Evolutionary conservation across 2,329 filamentous ascomycete genomes (phyloP).

Genomic region (Trichophyton simii): DNA sequence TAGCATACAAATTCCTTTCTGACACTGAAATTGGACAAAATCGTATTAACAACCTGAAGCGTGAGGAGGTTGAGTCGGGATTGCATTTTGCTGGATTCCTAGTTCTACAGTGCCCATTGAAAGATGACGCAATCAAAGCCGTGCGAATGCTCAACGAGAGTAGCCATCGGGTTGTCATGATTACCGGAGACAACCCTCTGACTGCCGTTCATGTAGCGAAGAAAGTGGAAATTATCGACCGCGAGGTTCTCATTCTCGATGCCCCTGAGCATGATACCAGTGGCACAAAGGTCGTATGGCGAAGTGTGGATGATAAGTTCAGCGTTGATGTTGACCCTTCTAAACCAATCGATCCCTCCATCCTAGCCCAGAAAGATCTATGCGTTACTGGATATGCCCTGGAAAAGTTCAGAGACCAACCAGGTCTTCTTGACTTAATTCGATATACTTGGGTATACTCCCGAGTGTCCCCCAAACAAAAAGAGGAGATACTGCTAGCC

Average conservation of each 20-base stretch:
- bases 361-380: slow-evolving; percentile 75
- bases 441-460: slow-evolving; percentile 95
- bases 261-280: slow-evolving; percentile 79
- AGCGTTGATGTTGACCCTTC: slow-evolving; percentile 76
- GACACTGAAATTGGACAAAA: slow-evolving; percentile 70
- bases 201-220: slow-evolving; percentile 92
- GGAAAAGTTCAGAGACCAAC: slow-evolving; percentile 71
- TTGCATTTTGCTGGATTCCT: slow-evolving; percentile 89
- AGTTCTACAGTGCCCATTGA: slow-evolving; percentile 86
- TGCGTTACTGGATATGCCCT: slow-evolving; percentile 94
- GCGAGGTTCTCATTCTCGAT: slow-evolving; percentile 87
- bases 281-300: slow-evolving; percentile 77
- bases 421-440: slow-evolving; percentile 63
- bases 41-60: slow-evolving; percentile 85
- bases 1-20: slow-evolving; percentile 87
- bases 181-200: slow-evolving; percentile 93
- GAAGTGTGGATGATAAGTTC: slow-evolving; percentile 81
- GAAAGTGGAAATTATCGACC: slow-evolving; percentile 93
- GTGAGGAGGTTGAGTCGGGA: slow-evolving; percentile 77
- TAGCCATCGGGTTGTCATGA: slow-evolving; percentile 97
- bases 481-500: slow-evolving; percentile 94
- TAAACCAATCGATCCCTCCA: slow-evolving; percentile 65
- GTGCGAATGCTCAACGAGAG: slow-evolving; percentile 98
- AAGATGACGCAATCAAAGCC: slow-evolving; percentile 87
- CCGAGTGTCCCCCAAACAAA: slow-evolving; percentile 94